phyloP scores from a whole-genome alignment of 768 basidiomycete genomes.

The Boletus rufocinnamomeus region DNA sequence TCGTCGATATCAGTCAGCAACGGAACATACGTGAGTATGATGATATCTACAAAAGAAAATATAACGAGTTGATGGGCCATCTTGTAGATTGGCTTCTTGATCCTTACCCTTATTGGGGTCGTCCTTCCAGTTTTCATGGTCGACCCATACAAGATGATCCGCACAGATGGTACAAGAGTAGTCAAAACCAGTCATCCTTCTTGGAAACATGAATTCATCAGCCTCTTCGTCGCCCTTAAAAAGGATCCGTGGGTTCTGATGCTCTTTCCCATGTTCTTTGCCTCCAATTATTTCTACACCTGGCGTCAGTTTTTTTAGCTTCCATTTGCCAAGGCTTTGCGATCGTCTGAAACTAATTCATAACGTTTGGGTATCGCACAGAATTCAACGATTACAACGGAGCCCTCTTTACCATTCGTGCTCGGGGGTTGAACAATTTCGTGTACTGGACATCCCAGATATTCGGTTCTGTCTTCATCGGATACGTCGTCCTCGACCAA shows the following conservation, averaged over 20 bases:
- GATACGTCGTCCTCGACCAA: slow-evolving; percentile 63
- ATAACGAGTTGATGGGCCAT: neutral
- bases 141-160: slow-evolving; percentile 70
- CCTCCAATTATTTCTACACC: slow-evolving; percentile 83
- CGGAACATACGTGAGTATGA: slow-evolving; percentile 76
- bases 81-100: slow-evolving; percentile 71
- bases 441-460: slow-evolving; percentile 83
- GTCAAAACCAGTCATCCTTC: slow-evolving; percentile 61
- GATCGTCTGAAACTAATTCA: slow-evolving; percentile 2
- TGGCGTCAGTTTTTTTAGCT: slow-evolving; percentile 57
- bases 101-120: slow-evolving; percentile 69
- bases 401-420: slow-evolving; percentile 76
- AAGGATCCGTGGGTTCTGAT: slow-evolving; percentile 73
- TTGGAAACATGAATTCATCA: slow-evolving; percentile 73
- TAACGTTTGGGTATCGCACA: slow-evolving; percentile 29
- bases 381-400: slow-evolving; percentile 84
- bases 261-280: slow-evolving; percentile 84
- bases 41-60: neutral
- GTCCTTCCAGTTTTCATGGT: slow-evolving; percentile 67
- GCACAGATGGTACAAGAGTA: slow-evolving; percentile 73
- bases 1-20: slow-evolving; percentile 52
- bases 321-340: neutral
- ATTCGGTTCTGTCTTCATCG: slow-evolving; percentile 72
- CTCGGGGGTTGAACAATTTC: slow-evolving; percentile 76
- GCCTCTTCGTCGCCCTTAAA: slow-evolving; percentile 64